Evolutionary conservation across 2,329 filamentous ascomycete genomes (phyloP).

Genomic region (Parastagonospora nodorum): DNA sequence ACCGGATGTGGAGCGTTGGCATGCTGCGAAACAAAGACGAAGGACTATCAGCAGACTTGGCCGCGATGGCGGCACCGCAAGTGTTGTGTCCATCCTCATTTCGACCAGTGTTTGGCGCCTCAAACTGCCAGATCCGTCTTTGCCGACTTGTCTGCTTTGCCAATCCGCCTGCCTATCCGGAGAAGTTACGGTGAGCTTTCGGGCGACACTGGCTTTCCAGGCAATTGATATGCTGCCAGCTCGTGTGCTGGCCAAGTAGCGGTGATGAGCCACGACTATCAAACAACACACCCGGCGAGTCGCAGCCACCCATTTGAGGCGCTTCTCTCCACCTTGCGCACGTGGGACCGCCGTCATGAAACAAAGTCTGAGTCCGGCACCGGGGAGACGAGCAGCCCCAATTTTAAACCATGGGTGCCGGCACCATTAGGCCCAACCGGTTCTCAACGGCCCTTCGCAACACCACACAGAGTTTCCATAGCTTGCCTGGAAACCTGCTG

Average conservation of each 20-base stretch:
- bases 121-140: constrained; percentile 15
- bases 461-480: constrained; percentile 10
- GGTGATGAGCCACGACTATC: constrained; percentile 17
- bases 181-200: constrained; percentile 12
- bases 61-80: constrained; percentile 3
- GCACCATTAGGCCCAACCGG: constrained; percentile 22
- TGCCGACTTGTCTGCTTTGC: constrained; percentile 13
- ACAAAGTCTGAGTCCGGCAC: constrained; percentile 31
- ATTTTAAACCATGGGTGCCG: constrained; percentile 27
- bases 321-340: constrained; percentile 28
- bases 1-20: constrained; percentile 13
- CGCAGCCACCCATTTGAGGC: constrained; percentile 21
- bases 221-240: constrained; percentile 7
- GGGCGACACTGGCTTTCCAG: constrained; percentile 4
- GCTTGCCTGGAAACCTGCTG: constrained; percentile 1
- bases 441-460: constrained; percentile 13
- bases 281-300: constrained; percentile 17
- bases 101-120: constrained; percentile 7
- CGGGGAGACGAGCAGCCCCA: constrained; percentile 26
- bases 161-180: constrained; percentile 9
- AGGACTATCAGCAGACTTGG: constrained; percentile 7
- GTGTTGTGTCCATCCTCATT: constrained; percentile 16
- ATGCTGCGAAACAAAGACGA: constrained; percentile 22
- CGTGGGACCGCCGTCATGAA: constrained; percentile 30
- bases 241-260: constrained; percentile 8